Evolutionary conservation across 2,329 filamentous ascomycete species (phyloP).

Genomic region (Coniella vitis): DNA sequence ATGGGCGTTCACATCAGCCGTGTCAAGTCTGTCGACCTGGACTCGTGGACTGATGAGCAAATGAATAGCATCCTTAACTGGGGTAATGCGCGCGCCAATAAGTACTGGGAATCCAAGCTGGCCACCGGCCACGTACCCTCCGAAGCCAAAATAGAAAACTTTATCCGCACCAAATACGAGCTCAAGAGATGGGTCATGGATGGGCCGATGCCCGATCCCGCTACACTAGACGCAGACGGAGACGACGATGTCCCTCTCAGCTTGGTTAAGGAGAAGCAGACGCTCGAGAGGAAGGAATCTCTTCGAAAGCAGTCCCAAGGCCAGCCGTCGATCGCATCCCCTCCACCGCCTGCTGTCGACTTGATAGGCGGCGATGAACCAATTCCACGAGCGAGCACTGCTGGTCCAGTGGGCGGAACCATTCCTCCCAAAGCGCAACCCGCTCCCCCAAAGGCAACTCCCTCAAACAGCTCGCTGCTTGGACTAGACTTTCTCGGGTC

Average conservation of each 20-base stretch:
- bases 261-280: constrained; percentile 60
- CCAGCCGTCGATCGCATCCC: constrained; percentile 18
- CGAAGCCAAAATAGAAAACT: constrained; percentile 98
- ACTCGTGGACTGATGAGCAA: constrained; percentile 98
- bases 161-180: constrained; percentile 98
- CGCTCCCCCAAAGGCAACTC: constrained; percentile 61
- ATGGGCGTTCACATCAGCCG: constrained; percentile 98
- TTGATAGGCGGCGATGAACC: constrained; percentile 75
- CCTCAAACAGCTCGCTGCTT: constrained; percentile 73
- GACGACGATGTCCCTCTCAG: constrained; percentile 72
- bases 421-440: constrained; percentile 56
- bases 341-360: constrained; percentile 53
- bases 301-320: constrained; percentile 53
- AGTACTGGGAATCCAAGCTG: constrained; percentile 97
- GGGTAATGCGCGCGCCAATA: constrained; percentile 95
- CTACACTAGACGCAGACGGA: constrained; percentile 72
- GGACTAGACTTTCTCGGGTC: constrained; percentile 89
- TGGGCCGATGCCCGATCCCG: constrained; percentile 86
- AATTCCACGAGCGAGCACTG: constrained; percentile 63
- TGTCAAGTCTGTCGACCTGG: constrained; percentile 96
- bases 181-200: constrained; percentile 99
- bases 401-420: constrained; percentile 55
- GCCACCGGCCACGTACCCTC: constrained; percentile 86
- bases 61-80: constrained; percentile 87
- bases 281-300: constrained; percentile 52